Conservation (phyloP, 345 rosid species). For the Boechera stricta region DNA sequence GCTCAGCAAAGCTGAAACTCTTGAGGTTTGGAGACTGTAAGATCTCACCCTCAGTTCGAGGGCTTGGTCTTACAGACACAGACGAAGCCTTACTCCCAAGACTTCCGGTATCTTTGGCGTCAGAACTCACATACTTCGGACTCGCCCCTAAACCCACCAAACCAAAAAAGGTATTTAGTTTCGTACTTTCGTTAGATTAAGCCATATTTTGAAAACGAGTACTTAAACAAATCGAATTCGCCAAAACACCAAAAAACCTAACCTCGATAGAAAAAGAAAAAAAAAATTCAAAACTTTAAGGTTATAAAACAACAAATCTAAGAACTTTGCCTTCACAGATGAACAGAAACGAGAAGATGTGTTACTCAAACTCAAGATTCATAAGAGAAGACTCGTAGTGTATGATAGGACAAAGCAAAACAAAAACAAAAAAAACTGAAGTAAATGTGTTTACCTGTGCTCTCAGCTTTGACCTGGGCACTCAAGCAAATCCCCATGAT, state of each 20-base stretch:
- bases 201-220: no score
- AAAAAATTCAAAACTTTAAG: slow-evolving; percentile 19
- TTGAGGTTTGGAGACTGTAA: slow-evolving; percentile 68
- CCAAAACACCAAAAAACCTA: neutral
- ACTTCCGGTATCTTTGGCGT: slow-evolving; percentile 47
- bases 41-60: slow-evolving; percentile 75
- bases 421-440: neutral
- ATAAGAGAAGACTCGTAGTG: neutral
- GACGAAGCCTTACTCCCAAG: slow-evolving; percentile 52
- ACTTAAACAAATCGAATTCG: neutral
- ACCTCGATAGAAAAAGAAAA: neutral
- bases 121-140: slow-evolving; percentile 41
- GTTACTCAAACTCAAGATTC: neutral
- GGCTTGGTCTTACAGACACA: slow-evolving; percentile 55
- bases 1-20: slow-evolving; percentile 62
- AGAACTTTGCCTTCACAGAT: slow-evolving; percentile 45
- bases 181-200: neutral
- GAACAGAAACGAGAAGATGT: neutral
- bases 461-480: slow-evolving; percentile 88
- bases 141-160: slow-evolving; percentile 46
- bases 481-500: slow-evolving; percentile 92
- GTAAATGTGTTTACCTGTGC: slow-evolving; percentile 62
- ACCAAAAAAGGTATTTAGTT: neutral
- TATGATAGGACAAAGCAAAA: neutral
- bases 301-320: neutral